phyloP scores from a whole-genome alignment of 2,329 filamentous ascomycete species.

The Scedosporium apiospermum region DNA sequence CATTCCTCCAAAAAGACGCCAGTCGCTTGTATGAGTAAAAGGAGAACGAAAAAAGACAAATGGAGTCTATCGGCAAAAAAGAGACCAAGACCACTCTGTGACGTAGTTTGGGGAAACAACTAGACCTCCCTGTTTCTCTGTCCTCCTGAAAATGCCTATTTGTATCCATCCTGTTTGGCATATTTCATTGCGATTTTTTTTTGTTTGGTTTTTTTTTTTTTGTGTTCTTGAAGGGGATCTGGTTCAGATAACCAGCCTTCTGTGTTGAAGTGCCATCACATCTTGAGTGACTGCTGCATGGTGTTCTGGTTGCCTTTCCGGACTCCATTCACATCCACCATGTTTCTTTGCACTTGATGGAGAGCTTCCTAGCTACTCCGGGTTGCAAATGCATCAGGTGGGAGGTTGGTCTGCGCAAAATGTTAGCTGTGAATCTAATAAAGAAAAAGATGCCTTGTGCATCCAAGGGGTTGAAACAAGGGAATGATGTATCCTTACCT shows the following conservation, averaged over 20 bases:
- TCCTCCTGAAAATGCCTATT: neutral
- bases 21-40: neutral
- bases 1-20: neutral
- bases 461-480: neutral
- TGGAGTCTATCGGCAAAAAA: neutral
- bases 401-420: neutral
- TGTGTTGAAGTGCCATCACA: neutral
- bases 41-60: neutral
- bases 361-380: neutral
- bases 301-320: neutral
- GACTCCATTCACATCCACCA: neutral
- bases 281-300: neutral
- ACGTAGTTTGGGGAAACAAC: too few species aligned
- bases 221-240: neutral
- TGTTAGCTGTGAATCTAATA: neutral
- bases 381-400: neutral
- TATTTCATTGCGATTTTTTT: neutral
- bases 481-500: constrained; percentile 28
- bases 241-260: neutral
- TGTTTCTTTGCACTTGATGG: neutral
- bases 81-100: neutral
- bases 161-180: neutral
- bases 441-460: neutral
- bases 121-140: neutral
- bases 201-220: neutral